phyloP scores from a whole-genome alignment of 2,329 filamentous ascomycete genomes.

The Bertia moriformis region DNA sequence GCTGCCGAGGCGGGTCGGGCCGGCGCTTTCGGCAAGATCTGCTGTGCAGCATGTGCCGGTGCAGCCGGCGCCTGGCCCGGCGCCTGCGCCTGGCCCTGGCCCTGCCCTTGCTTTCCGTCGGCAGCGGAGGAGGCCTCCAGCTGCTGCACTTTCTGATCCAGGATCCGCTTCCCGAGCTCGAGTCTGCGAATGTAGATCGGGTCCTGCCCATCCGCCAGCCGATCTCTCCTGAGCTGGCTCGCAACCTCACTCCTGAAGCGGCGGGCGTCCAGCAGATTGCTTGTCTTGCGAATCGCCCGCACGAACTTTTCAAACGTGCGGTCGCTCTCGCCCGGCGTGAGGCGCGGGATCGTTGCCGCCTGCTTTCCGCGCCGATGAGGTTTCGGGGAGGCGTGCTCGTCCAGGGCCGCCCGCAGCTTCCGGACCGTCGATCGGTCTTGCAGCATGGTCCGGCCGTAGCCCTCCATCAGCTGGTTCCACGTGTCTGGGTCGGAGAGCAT shows the following conservation, averaged over 20 bases:
- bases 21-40: slow-evolving; percentile 6
- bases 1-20: slow-evolving; percentile 9
- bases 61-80: not conserved
- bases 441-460: slow-evolving; percentile 68
- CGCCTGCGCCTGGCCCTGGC: not conserved
- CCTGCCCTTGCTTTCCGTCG: no score
- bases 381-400: slow-evolving; percentile 79
- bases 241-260: slow-evolving; percentile 83
- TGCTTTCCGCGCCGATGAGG: slow-evolving; percentile 40
- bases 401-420: slow-evolving; percentile 77
- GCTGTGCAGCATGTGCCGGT: slow-evolving; percentile 24
- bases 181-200: slow-evolving; percentile 74
- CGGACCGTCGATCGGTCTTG: slow-evolving; percentile 92
- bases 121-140: slow-evolving; percentile 61
- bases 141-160: slow-evolving; percentile 78
- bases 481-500: slow-evolving; percentile 81
- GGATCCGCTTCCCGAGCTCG: slow-evolving; percentile 77
- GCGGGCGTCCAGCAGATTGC: slow-evolving; percentile 82
- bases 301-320: slow-evolving; percentile 91
- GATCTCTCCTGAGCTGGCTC: slow-evolving; percentile 79
- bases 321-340: slow-evolving; percentile 74
- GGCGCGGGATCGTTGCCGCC: slow-evolving; percentile 59
- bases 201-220: slow-evolving; percentile 64
- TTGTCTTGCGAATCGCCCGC: slow-evolving; percentile 71
- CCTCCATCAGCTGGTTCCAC: slow-evolving; percentile 95